Percentiles rank a stretch among this genome's conserved stretches.
Evolutionary conservation across 495 filamentous ascomycete genomes (phyloP).

Genomic region (Penicillium arizonense): DNA sequence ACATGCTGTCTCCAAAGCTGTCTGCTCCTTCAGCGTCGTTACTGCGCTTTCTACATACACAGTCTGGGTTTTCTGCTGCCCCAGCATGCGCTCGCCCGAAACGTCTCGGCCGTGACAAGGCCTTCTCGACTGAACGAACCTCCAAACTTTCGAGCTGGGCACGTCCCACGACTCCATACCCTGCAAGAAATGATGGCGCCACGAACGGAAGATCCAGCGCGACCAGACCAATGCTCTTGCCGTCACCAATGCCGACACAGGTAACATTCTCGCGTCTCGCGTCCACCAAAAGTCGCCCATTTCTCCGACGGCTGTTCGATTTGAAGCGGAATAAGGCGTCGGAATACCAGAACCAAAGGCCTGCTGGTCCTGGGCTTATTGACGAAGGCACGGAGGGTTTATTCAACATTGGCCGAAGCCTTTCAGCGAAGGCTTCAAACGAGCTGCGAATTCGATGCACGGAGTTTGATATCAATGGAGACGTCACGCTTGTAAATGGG

Average conservation of each 20-base stretch:
- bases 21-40: conserved; percentile 57
- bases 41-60: conserved; percentile 60
- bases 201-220: conserved; percentile 13
- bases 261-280: conserved; percentile 29
- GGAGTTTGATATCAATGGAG: conserved; percentile 90
- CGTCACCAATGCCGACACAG: background rate
- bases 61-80: conserved; percentile 55
- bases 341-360: conserved; percentile 21
- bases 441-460: conserved; percentile 87
- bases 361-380: conserved; percentile 24
- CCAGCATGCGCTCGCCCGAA: conserved; percentile 25
- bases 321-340: conserved; percentile 31
- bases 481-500: conserved; percentile 90
- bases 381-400: conserved; percentile 39
- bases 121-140: conserved; percentile 13
- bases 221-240: background rate
- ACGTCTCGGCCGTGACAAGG: conserved; percentile 5
- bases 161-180: conserved; percentile 11
- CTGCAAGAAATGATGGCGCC: conserved; percentile 9
- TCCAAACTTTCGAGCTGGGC: conserved; percentile 26
- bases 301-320: conserved; percentile 58
- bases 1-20: conserved; percentile 42
- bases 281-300: conserved; percentile 45
- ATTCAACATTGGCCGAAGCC: conserved; percentile 55
- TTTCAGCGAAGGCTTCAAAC: conserved; percentile 70